Base-by-base conservation (phyloP, 2,329 filamentous ascomycete genomes). In the Alternaria rosae region DNA sequence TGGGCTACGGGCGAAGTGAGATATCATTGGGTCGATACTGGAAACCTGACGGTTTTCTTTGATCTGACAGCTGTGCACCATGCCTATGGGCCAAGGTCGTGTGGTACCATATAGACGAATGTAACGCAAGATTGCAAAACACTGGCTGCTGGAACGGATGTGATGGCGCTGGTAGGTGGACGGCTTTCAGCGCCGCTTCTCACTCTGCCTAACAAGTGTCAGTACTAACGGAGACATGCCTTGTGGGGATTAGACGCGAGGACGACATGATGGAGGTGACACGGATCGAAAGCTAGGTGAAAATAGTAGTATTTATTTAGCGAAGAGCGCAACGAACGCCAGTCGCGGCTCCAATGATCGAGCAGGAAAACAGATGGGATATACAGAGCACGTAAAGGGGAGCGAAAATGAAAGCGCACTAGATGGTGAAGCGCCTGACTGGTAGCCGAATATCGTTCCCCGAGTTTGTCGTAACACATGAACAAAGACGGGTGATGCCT, bases 331-430 rank as follows among this genome's bases (percentile, higher is more conserved):
- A 61, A 69, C 57, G 53, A 69, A 72, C 62, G 66, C 66, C 66
- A 61, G 55, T 64, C 52, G 67, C 51, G 70, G 67, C 69, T 66
- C 62, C 62, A 68, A 68, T 72, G 63, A 67, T 70, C 57, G 57
- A 70, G 67, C 66, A 67, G 59, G 54, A 72, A 72, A 67, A 68
- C 64, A 65, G 51, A 66, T 51, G 64, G 71, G 75, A 73, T 78
- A 72, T 78, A 78, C 74, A 78, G 64, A 69, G 65, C 66, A 60
- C 59, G 55, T 61, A 62, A 59, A 51, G 61, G 57, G 57, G 59
- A 62, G 47, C 56, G 59, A 63, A 61, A 57, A 53, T 58, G 54
- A 54, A 61, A 54, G 60, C 54, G 52, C 56, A 56, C 62, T 51
- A 41, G 48, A 59, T 57, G 62, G 50, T 62, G 55, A 45, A 50